phyloP scores from a whole-genome alignment of 2,329 filamentous ascomycete species.

The Botrytis elliptica region DNA sequence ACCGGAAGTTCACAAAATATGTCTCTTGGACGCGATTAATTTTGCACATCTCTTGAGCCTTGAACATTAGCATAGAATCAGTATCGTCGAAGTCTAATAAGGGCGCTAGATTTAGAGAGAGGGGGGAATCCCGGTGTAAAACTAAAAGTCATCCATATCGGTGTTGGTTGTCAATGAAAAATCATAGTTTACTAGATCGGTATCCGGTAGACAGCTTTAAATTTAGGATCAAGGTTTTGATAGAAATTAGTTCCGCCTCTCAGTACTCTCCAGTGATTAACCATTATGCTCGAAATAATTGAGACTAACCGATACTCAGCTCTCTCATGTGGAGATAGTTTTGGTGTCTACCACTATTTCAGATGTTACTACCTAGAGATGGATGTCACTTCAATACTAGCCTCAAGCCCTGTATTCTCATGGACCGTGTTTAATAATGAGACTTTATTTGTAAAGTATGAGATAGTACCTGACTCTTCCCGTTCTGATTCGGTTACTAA shows the following conservation, averaged over 20 bases:
- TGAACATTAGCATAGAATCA: not conserved
- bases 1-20: not conserved
- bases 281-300: not conserved
- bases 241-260: too few species aligned
- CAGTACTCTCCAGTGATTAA: not conserved
- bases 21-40: not conserved
- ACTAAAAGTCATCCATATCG: not conserved
- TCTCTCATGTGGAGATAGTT: not conserved
- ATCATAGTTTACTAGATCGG: too few species aligned
- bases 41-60: rapidly evolving
- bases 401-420: not conserved
- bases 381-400: not conserved
- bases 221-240: too few species aligned
- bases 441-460: too few species aligned
- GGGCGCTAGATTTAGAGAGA: not conserved
- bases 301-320: rapidly evolving
- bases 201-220: too few species aligned
- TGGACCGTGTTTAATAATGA: too few species aligned
- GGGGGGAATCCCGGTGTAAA: rapidly evolving
- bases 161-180: too few species aligned
- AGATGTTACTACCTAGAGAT: not conserved
- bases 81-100: rapidly evolving
- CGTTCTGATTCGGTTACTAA: too few species aligned
- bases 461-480: too few species aligned
- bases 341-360: not conserved